These are phyloP conservation scores for Butyriboletus loyo DNA, from an alignment of 768 basidiomycete genomes.

Conservation along the genomic window DNA sequence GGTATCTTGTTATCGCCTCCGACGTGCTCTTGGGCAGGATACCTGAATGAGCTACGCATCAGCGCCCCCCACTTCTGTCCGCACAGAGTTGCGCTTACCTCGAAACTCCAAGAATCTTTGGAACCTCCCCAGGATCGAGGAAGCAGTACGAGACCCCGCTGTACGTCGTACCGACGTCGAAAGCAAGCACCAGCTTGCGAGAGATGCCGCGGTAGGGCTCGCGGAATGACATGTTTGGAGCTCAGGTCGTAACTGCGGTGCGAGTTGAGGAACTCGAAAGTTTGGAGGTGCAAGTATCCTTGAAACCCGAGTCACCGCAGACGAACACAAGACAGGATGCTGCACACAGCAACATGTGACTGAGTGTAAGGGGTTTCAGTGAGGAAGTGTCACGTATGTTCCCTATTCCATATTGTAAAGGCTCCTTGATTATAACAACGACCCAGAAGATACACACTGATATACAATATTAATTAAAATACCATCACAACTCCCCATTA, in stretches of 20 bases:
- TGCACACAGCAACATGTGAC: not conserved
- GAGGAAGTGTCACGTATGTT: too few species aligned
- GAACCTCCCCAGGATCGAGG: constrained; percentile 35
- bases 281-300: not conserved
- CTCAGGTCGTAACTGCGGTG: not conserved
- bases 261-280: not conserved
- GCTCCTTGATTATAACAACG: too few species aligned
- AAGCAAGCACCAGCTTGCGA: constrained; percentile 43
- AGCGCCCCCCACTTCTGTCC: not conserved
- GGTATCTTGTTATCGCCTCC: constrained; percentile 49
- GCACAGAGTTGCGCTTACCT: constrained; percentile 19
- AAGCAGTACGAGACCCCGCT: constrained; percentile 39
- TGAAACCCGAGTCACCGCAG: not conserved
- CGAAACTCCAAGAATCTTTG: constrained; percentile 26
- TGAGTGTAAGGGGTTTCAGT: not conserved
- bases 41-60: constrained; percentile 27
- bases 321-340: not conserved
- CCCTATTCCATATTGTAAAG: too few species aligned
- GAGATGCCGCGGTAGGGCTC: constrained; percentile 35
- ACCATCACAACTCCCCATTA: constrained; percentile 36
- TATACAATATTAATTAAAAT: not conserved
- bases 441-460: too few species aligned
- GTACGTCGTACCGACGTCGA: constrained; percentile 44
- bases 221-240: constrained; percentile 24
- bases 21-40: constrained; percentile 45